Percentiles rank a stretch among this genome's conserved stretches.
Conservation (phyloP, 176 grass and related monocot genomes). For the Lolium perenne region DNA sequence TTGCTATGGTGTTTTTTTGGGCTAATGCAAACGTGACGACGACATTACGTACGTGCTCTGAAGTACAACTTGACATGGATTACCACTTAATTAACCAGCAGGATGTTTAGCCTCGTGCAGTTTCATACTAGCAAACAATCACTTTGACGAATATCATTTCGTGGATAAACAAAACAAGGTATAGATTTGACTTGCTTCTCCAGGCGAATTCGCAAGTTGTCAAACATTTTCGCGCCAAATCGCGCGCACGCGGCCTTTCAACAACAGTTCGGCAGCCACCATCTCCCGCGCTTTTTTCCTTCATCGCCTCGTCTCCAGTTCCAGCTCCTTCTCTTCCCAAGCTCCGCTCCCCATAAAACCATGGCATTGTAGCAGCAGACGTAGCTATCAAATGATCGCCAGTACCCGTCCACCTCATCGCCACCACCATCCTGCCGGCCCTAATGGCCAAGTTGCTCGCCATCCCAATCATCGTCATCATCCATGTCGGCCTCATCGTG, state of each 20-base stretch:
- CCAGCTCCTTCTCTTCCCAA: slow-evolving; percentile 1
- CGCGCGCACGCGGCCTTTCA: slow-evolving; percentile 11
- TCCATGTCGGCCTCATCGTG: slow-evolving; percentile 2
- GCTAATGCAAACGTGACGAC: not conserved
- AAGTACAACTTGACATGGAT: not conserved
- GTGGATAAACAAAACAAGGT: not conserved
- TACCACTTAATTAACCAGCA: not conserved
- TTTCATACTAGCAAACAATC: not conserved
- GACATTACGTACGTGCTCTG: not conserved
- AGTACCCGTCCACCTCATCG: slow-evolving; percentile 18
- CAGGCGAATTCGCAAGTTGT: not conserved
- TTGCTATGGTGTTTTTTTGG: no score
- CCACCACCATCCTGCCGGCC: slow-evolving; percentile 5
- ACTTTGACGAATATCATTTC: not conserved
- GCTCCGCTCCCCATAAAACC: slow-evolving; percentile 48
- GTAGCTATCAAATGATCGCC: slow-evolving; percentile 48
- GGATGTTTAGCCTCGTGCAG: not conserved
- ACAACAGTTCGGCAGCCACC: slow-evolving; percentile 62
- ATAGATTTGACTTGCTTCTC: not conserved
- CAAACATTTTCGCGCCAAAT: not conserved
- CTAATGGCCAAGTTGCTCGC: slow-evolving; percentile 12
- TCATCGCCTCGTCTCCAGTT: slow-evolving; percentile 45
- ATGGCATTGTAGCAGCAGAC: slow-evolving; percentile 62
- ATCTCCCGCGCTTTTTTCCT: slow-evolving; percentile 49
- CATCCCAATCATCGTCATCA: slow-evolving; percentile 20